Evolutionary conservation across 148 eudicot species (phyloP), one percentile per base, ranked within the genome.

Genomic region (Mesembryanthemum crystallinum): DNA sequence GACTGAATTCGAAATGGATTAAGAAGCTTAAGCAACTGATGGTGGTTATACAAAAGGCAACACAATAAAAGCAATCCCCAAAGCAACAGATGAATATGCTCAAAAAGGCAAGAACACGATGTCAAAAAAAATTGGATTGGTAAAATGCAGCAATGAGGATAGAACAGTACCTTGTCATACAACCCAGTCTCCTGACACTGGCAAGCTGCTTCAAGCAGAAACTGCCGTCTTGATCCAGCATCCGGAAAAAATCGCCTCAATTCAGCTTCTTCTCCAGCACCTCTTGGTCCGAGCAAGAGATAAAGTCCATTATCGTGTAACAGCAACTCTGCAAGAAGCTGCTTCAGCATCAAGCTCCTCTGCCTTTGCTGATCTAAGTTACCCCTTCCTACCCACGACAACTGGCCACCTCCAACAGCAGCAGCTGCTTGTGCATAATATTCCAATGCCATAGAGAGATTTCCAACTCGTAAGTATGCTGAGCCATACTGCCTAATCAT

Each of bases 261-360:
- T 79, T 94, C 91, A 73, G 93, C 96, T 88, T 92, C 97, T 85
- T 90, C 98, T 47, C 98, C 98, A 55, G 91, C 86, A 43, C 98
- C 98, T 71, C 92, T 86, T 47, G 91, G 76, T 63, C 98, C 98
- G 71, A 94, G 97, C 74, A 94, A 82, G 69, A 90, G 89, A 82
- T 72, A 72, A 76, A 92, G 83, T 58, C 96, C 98, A 65, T 87
- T 84, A 81, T 94, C 97, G 68, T 78, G 89, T 70, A 92, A 78
- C 80, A 94, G 73, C 74, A 94, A 65, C 77, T 94, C 98, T 27
- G 87, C 86, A 72, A 94, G 96, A 72, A 94, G 96, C 84, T 94
- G 97, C 75, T 92, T 92, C 80, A 92, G 77, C 96, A 94, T 88
- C 92, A 92, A 76, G 76, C 78, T 86, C 77, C 87, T 89, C 92